These are phyloP conservation scores for Cercospora berteroae DNA, from an alignment of 2,329 filamentous ascomycete genomes.

Conservation along the genomic window DNA sequence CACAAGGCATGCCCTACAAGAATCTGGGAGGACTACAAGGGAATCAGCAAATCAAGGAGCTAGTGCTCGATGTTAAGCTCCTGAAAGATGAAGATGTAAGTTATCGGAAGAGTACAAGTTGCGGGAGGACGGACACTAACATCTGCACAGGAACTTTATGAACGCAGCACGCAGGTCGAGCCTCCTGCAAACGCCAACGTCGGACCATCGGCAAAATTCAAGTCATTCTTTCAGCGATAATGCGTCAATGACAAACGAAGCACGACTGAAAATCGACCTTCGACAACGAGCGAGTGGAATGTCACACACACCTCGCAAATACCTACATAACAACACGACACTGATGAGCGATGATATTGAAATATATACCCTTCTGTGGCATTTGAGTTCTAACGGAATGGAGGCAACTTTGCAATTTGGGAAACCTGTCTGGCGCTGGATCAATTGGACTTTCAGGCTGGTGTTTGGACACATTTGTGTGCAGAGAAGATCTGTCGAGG, in stretches of 20 bases:
- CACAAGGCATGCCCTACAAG: constrained; percentile 79
- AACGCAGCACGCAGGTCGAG: constrained; percentile 56
- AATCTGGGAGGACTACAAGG: constrained; percentile 55
- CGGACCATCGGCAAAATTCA: constrained; percentile 40
- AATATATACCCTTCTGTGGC: constrained; percentile 5
- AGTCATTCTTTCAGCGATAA: constrained; percentile 49
- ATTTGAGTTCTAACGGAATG: background rate
- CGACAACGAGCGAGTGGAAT: background rate
- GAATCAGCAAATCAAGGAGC: constrained; percentile 67
- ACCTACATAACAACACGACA: background rate
- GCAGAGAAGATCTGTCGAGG: background rate
- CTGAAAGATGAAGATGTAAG: constrained; percentile 83
- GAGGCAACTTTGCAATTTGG: background rate
- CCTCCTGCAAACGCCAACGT: constrained; percentile 39
- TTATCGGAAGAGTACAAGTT: background rate
- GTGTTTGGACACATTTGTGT: background rate
- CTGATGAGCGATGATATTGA: constrained; percentile 2
- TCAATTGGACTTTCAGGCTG: background rate
- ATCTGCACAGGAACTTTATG: constrained; percentile 54
- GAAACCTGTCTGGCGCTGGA: background rate
- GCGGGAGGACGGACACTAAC: constrained; percentile 18
- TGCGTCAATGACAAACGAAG: background rate
- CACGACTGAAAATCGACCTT: background rate
- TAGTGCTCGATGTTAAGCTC: constrained; percentile 80
- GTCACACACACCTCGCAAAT: background rate